These are phyloP conservation scores for Eucalyptus grandis DNA, from an alignment of 345 rosid genomes.

Conservation along the genomic window DNA sequence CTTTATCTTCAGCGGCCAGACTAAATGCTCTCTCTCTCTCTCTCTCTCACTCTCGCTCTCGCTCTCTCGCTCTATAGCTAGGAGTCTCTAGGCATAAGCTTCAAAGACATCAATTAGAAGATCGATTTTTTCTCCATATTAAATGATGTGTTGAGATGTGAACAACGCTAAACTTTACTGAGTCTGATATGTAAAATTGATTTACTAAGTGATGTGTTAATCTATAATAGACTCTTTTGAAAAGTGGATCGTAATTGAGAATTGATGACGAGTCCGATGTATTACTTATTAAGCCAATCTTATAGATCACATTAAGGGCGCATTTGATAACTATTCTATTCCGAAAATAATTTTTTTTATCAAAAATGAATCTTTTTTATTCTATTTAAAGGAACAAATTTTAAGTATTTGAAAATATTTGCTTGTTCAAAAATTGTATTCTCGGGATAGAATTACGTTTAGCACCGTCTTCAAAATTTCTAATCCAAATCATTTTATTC, in stretches of 20 bases:
- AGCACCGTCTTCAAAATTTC: rapidly evolving
- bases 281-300: neutral
- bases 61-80: neutral
- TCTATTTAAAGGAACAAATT: rapidly evolving
- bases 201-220: neutral
- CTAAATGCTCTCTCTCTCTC: neutral
- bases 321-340: rapidly evolving
- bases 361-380: rapidly evolving
- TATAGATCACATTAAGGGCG: rapidly evolving
- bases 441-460: rapidly evolving
- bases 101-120: neutral
- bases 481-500: too few relatives aligned
- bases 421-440: rapidly evolving
- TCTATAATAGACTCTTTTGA: neutral
- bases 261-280: neutral
- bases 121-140: neutral
- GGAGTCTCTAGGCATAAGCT: neutral
- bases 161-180: neutral
- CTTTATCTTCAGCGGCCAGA: neutral
- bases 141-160: neutral
- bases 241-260: neutral
- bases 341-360: rapidly evolving
- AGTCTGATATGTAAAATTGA: neutral
- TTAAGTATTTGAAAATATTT: too few relatives aligned
- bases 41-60: neutral